Conservation (phyloP, 306 rosid genomes). For the Dryas octopetala region DNA sequence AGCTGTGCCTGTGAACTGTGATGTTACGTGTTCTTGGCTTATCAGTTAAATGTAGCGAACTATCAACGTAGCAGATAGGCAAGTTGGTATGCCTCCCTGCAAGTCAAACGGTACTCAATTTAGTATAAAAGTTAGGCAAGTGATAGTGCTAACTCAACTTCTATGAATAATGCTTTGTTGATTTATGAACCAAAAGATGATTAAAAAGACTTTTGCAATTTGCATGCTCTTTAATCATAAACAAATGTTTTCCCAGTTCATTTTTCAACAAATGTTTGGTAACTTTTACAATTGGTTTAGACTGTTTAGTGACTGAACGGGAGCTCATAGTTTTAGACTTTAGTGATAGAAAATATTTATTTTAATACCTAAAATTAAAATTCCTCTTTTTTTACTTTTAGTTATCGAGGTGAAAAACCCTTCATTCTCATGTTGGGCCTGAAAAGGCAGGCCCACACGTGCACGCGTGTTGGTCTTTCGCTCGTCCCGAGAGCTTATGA, state of each 20-base stretch:
- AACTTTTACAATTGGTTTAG: too few relatives aligned
- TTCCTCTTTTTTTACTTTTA: too few relatives aligned
- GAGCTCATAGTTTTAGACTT: too few relatives aligned
- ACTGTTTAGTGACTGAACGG: too few relatives aligned
- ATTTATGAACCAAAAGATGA: not conserved
- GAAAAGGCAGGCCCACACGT: slow-evolving; percentile 8
- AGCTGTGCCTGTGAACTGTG: not conserved
- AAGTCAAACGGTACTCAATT: not conserved
- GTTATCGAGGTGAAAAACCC: not conserved
- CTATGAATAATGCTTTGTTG: not conserved
- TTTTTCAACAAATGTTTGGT: not conserved
- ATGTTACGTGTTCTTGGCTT: slow-evolving; percentile 12
- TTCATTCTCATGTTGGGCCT: not conserved
- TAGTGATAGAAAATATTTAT: too few relatives aligned
- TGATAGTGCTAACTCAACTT: not conserved
- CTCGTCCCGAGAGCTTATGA: not conserved
- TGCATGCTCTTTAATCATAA: too few relatives aligned
- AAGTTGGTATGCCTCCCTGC: slow-evolving; percentile 9
- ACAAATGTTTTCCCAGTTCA: not conserved
- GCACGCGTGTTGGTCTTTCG: slow-evolving; percentile 14
- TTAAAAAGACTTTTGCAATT: not conserved
- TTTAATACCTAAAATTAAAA: too few relatives aligned
- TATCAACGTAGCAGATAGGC: not conserved
- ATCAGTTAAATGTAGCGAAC: not conserved
- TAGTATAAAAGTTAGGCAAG: not conserved